Conservation (phyloP, 2,329 filamentous ascomycete species). For the Ramularia endophylla region DNA sequence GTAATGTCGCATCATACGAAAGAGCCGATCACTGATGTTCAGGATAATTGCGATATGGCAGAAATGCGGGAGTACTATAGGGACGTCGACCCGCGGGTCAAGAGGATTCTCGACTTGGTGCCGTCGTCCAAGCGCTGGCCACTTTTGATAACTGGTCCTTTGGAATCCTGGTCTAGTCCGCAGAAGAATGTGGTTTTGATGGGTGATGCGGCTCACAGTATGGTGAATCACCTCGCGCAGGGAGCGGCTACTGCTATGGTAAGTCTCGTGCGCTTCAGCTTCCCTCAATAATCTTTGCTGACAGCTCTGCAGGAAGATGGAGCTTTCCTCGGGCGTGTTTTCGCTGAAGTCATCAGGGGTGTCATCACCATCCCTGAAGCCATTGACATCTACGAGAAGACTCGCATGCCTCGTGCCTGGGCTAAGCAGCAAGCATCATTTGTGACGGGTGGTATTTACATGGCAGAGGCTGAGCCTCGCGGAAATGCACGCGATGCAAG, state of each 20-base stretch:
- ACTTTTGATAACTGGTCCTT: constrained; percentile 37
- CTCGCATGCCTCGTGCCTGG: constrained; percentile 37
- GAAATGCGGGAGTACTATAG: constrained; percentile 40
- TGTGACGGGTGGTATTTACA: constrained; percentile 30
- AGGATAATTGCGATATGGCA: constrained; percentile 34
- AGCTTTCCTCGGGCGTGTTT: constrained; percentile 34
- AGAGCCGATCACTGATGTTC: constrained; percentile 23
- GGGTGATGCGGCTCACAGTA: constrained; percentile 36
- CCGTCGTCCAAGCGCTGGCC: constrained; percentile 34
- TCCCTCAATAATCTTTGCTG: neutral
- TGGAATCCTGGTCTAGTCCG: constrained; percentile 36
- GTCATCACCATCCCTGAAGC: constrained; percentile 31
- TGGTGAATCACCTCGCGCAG: constrained; percentile 42
- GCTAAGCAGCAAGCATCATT: constrained; percentile 39
- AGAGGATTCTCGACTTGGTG: constrained; percentile 35
- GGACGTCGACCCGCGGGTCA: constrained; percentile 40
- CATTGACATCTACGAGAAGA: constrained; percentile 35
- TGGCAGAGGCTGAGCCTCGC: constrained; percentile 27
- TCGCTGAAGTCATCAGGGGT: constrained; percentile 32
- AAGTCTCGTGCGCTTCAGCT: neutral
- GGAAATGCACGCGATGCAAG: constrained; percentile 8
- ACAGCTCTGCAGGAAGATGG: constrained; percentile 32
- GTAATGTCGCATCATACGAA: constrained; percentile 38
- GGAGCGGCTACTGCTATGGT: constrained; percentile 39
- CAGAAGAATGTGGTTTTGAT: constrained; percentile 39